phyloP scores from a whole-genome alignment of 352 stramenopile species.

The Pythium brachiatum region DNA sequence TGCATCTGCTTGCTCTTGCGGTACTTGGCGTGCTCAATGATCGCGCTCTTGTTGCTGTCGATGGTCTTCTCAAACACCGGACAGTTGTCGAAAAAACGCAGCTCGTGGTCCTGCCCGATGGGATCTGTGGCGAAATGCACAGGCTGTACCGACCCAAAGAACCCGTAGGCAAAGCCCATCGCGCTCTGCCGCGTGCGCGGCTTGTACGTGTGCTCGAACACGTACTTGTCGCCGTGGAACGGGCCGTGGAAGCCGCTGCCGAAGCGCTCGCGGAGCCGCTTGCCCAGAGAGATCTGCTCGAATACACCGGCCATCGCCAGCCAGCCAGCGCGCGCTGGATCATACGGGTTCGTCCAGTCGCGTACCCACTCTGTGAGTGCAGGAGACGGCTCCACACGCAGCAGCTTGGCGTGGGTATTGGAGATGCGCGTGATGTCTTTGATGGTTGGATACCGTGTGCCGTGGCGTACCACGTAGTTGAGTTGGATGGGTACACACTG shows the following conservation, averaged over 20 bases:
- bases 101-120: conserved; percentile 52
- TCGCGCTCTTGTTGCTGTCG: conserved; percentile 63
- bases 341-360: conserved; percentile 56
- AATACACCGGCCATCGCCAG: conserved; percentile 52
- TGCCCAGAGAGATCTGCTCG: conserved; percentile 61
- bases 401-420: conserved; percentile 39
- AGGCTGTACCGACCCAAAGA: conserved; percentile 59
- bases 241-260: conserved; percentile 20
- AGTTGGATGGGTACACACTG: conserved; percentile 57
- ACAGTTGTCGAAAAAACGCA: conserved; percentile 87
- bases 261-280: conserved; percentile 50
- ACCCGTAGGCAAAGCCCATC: conserved; percentile 68
- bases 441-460: conserved; percentile 72
- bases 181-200: conserved; percentile 75
- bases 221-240: conserved; percentile 39
- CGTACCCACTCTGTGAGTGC: conserved; percentile 28
- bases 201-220: conserved; percentile 84
- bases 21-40: conserved; percentile 53
- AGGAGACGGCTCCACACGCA: neutral
- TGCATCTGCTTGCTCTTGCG: conserved; percentile 49
- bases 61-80: conserved; percentile 53
- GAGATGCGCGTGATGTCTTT: conserved; percentile 73
- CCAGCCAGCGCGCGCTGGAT: conserved; percentile 39
- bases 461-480: conserved; percentile 78
- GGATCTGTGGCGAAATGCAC: conserved; percentile 52